Percentiles rank a stretch among this genome's conserved stretches.
Evolutionary conservation across 2,329 filamentous ascomycete species (phyloP).

Genomic region (Pseudogymnoascus sp.): DNA sequence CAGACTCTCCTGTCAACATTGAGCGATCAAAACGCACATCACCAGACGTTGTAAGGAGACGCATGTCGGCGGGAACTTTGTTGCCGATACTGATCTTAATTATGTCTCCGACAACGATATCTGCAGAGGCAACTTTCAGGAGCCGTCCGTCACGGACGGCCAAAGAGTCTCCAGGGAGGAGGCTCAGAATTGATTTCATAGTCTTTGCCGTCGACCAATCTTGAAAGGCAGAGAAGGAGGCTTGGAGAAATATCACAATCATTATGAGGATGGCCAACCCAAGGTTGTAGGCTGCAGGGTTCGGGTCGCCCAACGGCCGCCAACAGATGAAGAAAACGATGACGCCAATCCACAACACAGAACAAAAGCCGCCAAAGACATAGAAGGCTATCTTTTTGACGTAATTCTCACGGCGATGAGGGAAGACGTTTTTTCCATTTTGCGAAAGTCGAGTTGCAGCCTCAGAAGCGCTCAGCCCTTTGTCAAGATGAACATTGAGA

Average conservation of each 20-base stretch:
- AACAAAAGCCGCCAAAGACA: constrained; percentile 41
- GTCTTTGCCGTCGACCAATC: constrained; percentile 40
- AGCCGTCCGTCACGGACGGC: constrained; percentile 41
- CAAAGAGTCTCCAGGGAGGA: constrained; percentile 36
- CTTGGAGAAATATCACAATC: constrained; percentile 40
- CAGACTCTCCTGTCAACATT: constrained; percentile 92
- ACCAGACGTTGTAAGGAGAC: constrained; percentile 76
- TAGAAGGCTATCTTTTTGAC: constrained; percentile 34
- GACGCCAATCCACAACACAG: constrained; percentile 38
- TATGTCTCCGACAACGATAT: constrained; percentile 85
- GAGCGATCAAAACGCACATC: constrained; percentile 97
- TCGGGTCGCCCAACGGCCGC: constrained; percentile 37
- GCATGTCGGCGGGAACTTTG: constrained; percentile 79
- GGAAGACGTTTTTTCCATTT: constrained; percentile 36
- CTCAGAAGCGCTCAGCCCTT: constrained; percentile 31
- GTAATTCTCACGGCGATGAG: constrained; percentile 36
- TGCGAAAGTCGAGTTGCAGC: constrained; percentile 31
- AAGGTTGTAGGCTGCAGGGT: constrained; percentile 35
- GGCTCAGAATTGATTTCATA: constrained; percentile 39
- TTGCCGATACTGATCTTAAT: constrained; percentile 83
- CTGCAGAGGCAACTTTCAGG: not conserved
- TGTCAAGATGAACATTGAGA: constrained; percentile 30
- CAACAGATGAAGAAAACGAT: constrained; percentile 42
- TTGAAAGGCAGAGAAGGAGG: constrained; percentile 39
- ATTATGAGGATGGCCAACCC: constrained; percentile 39